Conservation (phyloP, 208 protist genomes). For the Trypanosoma caninum region DNA sequence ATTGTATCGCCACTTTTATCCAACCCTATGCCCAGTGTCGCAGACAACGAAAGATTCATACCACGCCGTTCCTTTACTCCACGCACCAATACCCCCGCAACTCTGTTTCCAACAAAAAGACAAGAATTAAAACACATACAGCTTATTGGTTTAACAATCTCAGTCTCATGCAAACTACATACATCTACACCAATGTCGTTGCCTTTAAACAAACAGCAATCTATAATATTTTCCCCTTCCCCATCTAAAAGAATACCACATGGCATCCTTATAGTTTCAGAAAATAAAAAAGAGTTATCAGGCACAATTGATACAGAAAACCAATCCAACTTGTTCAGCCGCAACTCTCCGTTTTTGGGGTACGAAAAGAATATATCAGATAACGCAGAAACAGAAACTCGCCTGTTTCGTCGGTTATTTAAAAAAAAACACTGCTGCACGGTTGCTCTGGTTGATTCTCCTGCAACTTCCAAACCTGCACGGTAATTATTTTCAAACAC, state of each 20-base stretch:
- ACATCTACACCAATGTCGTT: slow-evolving; percentile 81
- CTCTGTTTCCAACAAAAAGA: slow-evolving; percentile 25
- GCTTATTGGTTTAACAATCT: neutral
- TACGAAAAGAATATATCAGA: neutral
- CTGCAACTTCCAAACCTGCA: slow-evolving; percentile 66
- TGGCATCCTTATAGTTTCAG: slow-evolving; percentile 23
- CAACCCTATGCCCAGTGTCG: too few species aligned
- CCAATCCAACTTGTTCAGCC: slow-evolving; percentile 20
- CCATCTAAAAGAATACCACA: slow-evolving; percentile 52
- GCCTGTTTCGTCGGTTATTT: too few species aligned
- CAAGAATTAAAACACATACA: slow-evolving; percentile 2
- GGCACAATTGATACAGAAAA: slow-evolving; percentile 36
- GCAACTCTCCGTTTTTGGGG: slow-evolving; percentile 32
- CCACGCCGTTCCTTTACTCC: neutral
- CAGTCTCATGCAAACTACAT: neutral
- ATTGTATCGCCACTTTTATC: slow-evolving; percentile 23
- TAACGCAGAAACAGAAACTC: too few species aligned
- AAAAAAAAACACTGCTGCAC: slow-evolving; percentile 67
- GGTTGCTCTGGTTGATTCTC: slow-evolving; percentile 36
- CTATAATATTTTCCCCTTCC: slow-evolving; percentile 30
- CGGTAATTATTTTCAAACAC: slow-evolving; percentile 70
- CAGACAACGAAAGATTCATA: too few species aligned
- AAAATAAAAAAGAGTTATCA: slow-evolving; percentile 23
- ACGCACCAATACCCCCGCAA: slow-evolving; percentile 61
- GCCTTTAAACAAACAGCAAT: slow-evolving; percentile 50